Evolutionary conservation across 768 basidiomycete genomes (phyloP), one percentile per base, ranked within the genome.

Genomic region (Tremella mesenterica): DNA sequence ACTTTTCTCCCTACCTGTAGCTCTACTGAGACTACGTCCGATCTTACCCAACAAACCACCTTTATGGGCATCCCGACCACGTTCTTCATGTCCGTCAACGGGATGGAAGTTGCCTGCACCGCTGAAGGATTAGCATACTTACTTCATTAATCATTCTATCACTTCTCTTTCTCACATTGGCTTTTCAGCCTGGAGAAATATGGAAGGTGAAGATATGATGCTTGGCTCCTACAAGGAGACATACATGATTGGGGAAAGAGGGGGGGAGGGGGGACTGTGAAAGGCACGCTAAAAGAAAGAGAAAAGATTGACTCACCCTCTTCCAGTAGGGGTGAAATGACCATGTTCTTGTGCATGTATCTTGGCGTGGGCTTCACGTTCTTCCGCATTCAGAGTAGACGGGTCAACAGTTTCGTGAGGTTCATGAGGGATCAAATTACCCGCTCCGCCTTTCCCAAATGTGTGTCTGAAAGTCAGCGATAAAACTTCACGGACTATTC

Each of bases 241-340:
- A n/a, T n/a, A n/a, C n/a, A n/a, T n/a, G n/a, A n/a, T n/a, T n/a
- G n/a, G n/a, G n/a, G n/a, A n/a, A n/a, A n/a, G n/a, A n/a, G n/a
- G n/a, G n/a, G n/a, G n/a, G n/a, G n/a, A n/a, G n/a, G n/a, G n/a
- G n/a, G n/a, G n/a, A n/a, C n/a, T 8, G 20, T 14, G 20, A 29
- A 21, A 57, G 31, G 4, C 9, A 16, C 20, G 9, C n/a, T 27
- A 44, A n/a, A n/a, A n/a, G n/a, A n/a, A n/a, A n/a, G n/a, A n/a
- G n/a, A n/a, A n/a, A n/a, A n/a, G n/a, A n/a, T n/a, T n/a, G 34
- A 63, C 66, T 60, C 52, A 68, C 66, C 70, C 70, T 53, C 66
- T 50, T 12, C 71, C 71, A 10, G 56, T 55, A 36, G 47, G 64
- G 44, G 52, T 36, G 8, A 53, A 59, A 14, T 53, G 53, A 2